Evolutionary conservation across 331 rosid genomes (phyloP).

Genomic region (Stylosanthes scabra): DNA sequence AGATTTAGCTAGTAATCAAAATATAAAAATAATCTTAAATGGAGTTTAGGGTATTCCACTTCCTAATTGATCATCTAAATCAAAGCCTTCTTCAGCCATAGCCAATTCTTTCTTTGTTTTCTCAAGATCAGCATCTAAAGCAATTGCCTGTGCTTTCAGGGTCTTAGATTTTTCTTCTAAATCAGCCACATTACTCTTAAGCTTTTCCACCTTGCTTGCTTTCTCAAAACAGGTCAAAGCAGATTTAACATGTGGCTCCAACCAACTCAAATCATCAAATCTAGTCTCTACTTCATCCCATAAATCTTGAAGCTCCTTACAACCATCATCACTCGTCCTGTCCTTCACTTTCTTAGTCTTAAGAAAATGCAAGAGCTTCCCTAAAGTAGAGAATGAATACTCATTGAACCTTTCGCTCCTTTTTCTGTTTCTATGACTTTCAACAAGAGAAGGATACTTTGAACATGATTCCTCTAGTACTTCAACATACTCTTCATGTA

Average conservation of each 20-base stretch:
- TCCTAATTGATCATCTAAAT: conserved; percentile 1
- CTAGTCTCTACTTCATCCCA: conserved; percentile 33
- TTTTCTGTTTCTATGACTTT: not conserved
- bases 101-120: not conserved
- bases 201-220: conserved; percentile 2
- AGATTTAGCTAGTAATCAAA: too few species aligned
- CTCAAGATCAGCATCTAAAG: not conserved
- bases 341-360: conserved; percentile 7
- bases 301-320: not conserved
- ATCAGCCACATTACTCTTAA: not conserved
- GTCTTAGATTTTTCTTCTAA: not conserved
- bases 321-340: conserved; percentile 4
- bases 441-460: not conserved
- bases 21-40: too few species aligned
- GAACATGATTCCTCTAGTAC: conserved; percentile 4
- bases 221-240: not conserved
- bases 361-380: not conserved
- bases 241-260: conserved; percentile 22
- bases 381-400: not conserved
- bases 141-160: not conserved
- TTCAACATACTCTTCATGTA: conserved; percentile 1
- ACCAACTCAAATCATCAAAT: conserved; percentile 26
- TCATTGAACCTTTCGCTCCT: not conserved
- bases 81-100: not conserved
- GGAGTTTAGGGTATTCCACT: not conserved